Base-by-base conservation (phyloP, 2,329 filamentous ascomycete genomes). In the Diaporthe caulivora region DNA sequence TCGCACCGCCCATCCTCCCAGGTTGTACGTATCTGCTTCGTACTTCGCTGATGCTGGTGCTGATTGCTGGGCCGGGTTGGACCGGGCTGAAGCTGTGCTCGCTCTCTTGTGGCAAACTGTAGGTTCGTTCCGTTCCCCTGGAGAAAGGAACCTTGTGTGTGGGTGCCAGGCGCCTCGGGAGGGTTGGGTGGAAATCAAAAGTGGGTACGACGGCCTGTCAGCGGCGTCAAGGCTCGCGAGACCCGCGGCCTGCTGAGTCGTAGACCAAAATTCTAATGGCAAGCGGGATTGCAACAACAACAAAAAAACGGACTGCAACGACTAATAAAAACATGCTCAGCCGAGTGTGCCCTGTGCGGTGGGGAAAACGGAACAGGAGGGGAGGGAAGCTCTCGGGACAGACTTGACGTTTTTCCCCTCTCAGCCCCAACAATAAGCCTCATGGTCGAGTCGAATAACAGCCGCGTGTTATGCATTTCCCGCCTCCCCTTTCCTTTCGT, bases 171-270 rank as follows among this genome's bases (percentile, higher is more conserved):
- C 31, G 29, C 44, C 62, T 53, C 62, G 62, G 62, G 62, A 67
- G 65, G 55, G 53, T 34, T 34, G 31, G 55, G 60, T 54, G 69
- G 55, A 62, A 62, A 71, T 71, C 69, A 71, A 71, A 71, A 71
- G 69, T 71, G 69, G 69, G 69, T 26, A 40, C 4, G 9, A 53
- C 24, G 68, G 68, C 57, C 24, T 26, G 55, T 42, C 68, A 70
- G 49, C 54, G 18, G 37, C 51, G 51, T 70, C 67, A 31, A 65
- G 42, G 26, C 62, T 51, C 44, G 62, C 57, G 29, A 62, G 40
- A 62, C 58, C 29, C 55, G 34, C 37, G 37, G 47, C 17, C 8
- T 51, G 47, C 62, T 67, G 62, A 67, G 62, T 67, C 62, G 62
- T 53, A 53, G 47, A 31, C 62, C 62, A 67, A 51, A 53, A 67